Evolutionary conservation across 345 rosid species (phyloP).

Genomic region (Moricandia arvensis): DNA sequence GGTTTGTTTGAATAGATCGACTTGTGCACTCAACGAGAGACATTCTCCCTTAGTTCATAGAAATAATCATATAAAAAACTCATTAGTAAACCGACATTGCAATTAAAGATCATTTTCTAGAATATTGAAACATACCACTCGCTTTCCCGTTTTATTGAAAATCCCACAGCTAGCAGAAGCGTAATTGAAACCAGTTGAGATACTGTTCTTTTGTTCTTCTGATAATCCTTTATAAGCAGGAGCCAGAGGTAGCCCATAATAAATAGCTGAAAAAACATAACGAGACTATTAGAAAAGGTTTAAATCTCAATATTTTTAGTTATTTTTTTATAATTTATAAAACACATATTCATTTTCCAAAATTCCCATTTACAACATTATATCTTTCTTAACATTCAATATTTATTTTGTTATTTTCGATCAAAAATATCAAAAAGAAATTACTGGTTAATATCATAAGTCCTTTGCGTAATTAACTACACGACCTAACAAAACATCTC

Average conservation of each 20-base stretch:
- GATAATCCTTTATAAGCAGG: slow-evolving; percentile 35
- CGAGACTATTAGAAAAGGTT: neutral
- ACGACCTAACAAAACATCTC: neutral
- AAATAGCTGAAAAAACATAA: slow-evolving; percentile 22
- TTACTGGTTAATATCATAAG: neutral
- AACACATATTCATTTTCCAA: neutral
- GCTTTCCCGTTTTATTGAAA: slow-evolving; percentile 14
- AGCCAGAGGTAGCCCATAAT: slow-evolving; percentile 31
- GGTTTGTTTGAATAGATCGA: slow-evolving; percentile 22
- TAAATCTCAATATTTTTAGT: neutral
- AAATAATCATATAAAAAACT: slow-evolving; percentile 1
- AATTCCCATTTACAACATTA: neutral
- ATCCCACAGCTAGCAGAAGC: slow-evolving; percentile 41
- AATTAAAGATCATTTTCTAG: neutral
- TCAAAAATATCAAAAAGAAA: neutral
- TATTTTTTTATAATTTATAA: neutral
- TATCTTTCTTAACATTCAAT: neutral
- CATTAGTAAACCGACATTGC: neutral
- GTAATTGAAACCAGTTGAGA: slow-evolving; percentile 36
- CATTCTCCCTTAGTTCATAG: slow-evolving; percentile 24
- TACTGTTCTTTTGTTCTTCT: slow-evolving; percentile 9
- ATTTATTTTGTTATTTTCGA: neutral
- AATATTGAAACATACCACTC: slow-evolving; percentile 5
- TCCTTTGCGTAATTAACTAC: neutral
- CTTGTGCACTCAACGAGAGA: slow-evolving; percentile 29